Evolutionary conservation across 306 rosid genomes (phyloP).

Genomic region (Erythrophleum fordii): DNA sequence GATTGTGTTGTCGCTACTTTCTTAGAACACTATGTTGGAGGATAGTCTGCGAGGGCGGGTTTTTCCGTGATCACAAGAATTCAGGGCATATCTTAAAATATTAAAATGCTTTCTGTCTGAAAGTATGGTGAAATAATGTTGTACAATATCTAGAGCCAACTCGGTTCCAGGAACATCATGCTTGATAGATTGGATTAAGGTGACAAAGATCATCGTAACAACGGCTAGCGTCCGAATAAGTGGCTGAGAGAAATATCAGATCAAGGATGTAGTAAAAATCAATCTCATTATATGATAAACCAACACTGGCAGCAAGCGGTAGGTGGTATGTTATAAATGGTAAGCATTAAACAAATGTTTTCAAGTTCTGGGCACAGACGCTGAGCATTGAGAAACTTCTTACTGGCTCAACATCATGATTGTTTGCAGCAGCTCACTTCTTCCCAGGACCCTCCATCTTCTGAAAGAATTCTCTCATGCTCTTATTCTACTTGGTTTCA

Average conservation of each 20-base stretch:
- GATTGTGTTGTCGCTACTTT: conserved; percentile 14
- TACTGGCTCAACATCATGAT: conserved; percentile 33
- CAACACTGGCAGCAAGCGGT: neutral
- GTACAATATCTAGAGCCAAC: conserved; percentile 13
- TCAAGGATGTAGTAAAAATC: conserved; percentile 32
- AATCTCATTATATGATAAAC: neutral
- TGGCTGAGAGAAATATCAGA: neutral
- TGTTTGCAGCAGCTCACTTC: conserved; percentile 13
- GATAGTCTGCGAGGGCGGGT: neutral
- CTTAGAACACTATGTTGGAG: neutral
- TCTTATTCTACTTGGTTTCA: neutral
- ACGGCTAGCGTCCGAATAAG: conserved; percentile 7
- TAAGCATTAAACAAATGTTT: conserved; percentile 3
- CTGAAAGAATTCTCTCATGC: conserved; percentile 8
- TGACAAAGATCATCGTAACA: conserved; percentile 12
- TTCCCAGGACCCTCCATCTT: neutral
- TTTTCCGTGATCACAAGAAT: neutral
- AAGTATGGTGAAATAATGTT: conserved; percentile 16
- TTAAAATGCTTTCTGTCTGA: neutral
- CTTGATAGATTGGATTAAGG: neutral
- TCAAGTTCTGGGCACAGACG: conserved; percentile 28
- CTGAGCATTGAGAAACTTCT: conserved; percentile 22
- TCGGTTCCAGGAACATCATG: conserved; percentile 36
- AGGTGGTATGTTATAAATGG: neutral
- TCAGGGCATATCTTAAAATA: neutral